A percentile compares a stretch with the other conserved stretches of the same genome.
These are phyloP conservation scores for Entrophospora sp. DNA, from an alignment of 192 early-diverging fungal species.

Conservation along the genomic window DNA sequence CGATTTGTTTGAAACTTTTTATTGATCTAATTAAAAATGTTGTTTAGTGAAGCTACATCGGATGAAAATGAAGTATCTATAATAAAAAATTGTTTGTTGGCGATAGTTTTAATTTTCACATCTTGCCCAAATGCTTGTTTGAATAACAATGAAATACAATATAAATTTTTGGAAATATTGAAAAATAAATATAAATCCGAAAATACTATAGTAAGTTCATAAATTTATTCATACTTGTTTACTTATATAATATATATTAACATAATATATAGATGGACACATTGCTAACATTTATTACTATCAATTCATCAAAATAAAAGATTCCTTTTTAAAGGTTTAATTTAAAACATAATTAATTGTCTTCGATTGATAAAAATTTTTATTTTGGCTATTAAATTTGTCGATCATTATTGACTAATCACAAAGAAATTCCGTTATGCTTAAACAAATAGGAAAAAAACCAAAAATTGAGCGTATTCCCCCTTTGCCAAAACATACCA, in stretches of 20 bases:
- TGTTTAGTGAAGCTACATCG: neutral
- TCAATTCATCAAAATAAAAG: no score
- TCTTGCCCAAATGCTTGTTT: neutral
- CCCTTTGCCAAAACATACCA: no score
- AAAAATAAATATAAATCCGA: neutral
- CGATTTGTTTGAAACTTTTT: neutral
- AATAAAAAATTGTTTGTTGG: constrained; percentile 13
- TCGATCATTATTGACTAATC: no score
- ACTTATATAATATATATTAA: neutral
- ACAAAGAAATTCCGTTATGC: no score
- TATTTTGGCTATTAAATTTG: no score
- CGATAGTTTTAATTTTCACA: neutral
- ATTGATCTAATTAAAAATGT: neutral
- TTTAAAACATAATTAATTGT: no score
- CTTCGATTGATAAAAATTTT: no score
- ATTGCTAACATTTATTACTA: no score
- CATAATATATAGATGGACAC: no score
- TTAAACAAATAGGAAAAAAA: no score
- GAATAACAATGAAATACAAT: neutral
- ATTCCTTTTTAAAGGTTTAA: no score
- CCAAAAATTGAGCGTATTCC: no score
- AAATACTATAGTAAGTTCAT: neutral
- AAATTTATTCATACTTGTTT: neutral
- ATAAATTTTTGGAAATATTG: neutral
- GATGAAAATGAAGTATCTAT: neutral